phyloP scores from a whole-genome alignment of 148 eudicot genomes.

The Camellia granthamiana region DNA sequence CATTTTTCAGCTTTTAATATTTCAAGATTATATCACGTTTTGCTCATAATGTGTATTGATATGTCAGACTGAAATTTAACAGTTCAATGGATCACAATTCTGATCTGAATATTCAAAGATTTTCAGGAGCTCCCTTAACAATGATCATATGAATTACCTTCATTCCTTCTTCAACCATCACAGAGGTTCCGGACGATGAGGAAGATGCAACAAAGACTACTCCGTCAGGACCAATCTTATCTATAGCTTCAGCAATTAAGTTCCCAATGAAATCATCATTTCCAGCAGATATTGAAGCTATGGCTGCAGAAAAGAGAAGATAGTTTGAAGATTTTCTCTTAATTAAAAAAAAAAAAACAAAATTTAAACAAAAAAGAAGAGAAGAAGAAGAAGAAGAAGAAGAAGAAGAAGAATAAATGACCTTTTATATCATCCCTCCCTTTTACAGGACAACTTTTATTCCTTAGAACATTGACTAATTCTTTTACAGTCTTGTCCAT shows the following conservation, averaged over 20 bases:
- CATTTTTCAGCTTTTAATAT: background rate
- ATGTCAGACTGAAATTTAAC: background rate
- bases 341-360: conserved; percentile 1
- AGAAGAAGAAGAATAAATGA: conserved; percentile 8
- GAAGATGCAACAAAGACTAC: conserved; percentile 74
- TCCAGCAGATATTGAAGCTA: conserved; percentile 87
- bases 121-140: background rate
- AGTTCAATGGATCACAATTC: background rate
- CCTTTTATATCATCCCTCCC: conserved; percentile 79
- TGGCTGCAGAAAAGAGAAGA: conserved; percentile 44
- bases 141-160: conserved; percentile 50
- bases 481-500: conserved; percentile 78
- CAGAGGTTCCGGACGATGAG: conserved; percentile 62
- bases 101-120: background rate
- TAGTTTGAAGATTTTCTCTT: conserved; percentile 1
- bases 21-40: background rate
- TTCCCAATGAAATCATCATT: conserved; percentile 85
- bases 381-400: too few relatives aligned
- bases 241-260: conserved; percentile 79
- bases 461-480: conserved; percentile 53
- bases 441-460: conserved; percentile 58
- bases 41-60: background rate
- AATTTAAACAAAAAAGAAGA: background rate
- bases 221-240: conserved; percentile 82
- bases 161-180: conserved; percentile 91